Base-by-base conservation (phyloP, 179 eudicot species). In the Carnegiea gigantea region DNA sequence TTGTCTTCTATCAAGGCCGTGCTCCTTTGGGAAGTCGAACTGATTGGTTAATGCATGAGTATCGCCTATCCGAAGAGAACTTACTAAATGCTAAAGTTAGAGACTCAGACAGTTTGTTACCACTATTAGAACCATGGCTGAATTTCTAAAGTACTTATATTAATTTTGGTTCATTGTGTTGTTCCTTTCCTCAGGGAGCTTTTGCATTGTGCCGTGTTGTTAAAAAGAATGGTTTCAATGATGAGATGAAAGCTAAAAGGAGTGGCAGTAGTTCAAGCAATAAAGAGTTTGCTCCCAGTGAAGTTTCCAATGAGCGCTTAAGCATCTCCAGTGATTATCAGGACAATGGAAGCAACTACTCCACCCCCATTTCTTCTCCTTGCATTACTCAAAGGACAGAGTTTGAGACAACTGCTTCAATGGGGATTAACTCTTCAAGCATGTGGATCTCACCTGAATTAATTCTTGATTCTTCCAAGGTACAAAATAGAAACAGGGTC, bases 21-120 rank as follows among this genome's bases (percentile, higher is more conserved):
- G 97, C 98, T 59, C 97, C 97, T 36, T 76, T 89, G 59, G 98
- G 98, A 57, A 90, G 84, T 80, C 86, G 97, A 75, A 91, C 95
- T n/a, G 93, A 90, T 60, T 94, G 97, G 97, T 87, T 94, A 67
- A 94, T 93, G 97, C 95, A 94, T 15, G 97, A 93, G 82, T 94
- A 94, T 84, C 95, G 98, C 79, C 89, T 94, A 5, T 88, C 88
- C 77, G 95, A 90, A 79, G 93, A 90, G 57, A 79, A 79, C 81
- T 74, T 89, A 36, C 89, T 89, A 60, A 82, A 76, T 83, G 87
- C 85, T 80, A 85, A 87, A 89, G 97, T 92, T 85, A 80, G 86
- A 75, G 82, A 77, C 82, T 73, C 77, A 40, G 43, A 28, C 30
- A 17, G 0, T 24, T 57, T 53, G 51, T 21, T 59, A 30, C 8